These are phyloP conservation scores for Ceratocystis colombiana DNA, from an alignment of 2,329 filamentous ascomycete species.

Conservation along the genomic window DNA sequence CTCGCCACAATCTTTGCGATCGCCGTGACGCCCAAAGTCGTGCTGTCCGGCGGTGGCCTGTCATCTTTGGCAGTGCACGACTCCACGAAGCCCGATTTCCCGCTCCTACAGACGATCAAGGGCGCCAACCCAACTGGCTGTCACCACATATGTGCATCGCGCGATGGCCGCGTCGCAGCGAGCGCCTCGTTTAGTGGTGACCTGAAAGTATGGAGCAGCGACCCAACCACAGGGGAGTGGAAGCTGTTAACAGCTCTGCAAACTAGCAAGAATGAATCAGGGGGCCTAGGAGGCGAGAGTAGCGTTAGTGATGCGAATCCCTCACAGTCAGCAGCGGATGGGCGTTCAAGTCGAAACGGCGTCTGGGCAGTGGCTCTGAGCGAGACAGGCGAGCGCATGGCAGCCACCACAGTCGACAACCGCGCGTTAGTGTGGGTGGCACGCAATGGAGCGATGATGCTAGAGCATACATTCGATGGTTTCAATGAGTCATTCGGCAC, in stretches of 20 bases:
- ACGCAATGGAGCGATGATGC: conserved; percentile 68
- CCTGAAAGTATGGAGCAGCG: conserved; percentile 67
- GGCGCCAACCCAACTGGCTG: conserved; percentile 79
- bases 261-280: conserved; percentile 35
- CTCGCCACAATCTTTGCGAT: conserved; percentile 75
- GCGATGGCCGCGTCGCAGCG: conserved; percentile 60
- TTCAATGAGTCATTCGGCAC: conserved; percentile 73
- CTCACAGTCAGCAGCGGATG: not conserved
- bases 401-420: conserved; percentile 60
- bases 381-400: conserved; percentile 71
- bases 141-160: conserved; percentile 71
- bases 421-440: conserved; percentile 22
- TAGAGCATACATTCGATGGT: conserved; percentile 62
- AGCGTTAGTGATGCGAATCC: conserved; percentile 31
- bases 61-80: conserved; percentile 73
- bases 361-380: conserved; percentile 84
- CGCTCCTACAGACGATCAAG: conserved; percentile 67
- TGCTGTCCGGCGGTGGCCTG: conserved; percentile 77
- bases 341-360: conserved; percentile 41
- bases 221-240: conserved; percentile 46
- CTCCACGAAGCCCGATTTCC: conserved; percentile 59
- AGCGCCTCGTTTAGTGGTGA: conserved; percentile 86
- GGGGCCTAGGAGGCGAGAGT: conserved; percentile 28
- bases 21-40: conserved; percentile 59
- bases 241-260: conserved; percentile 33